Evolutionary conservation across 148 eudicot genomes (phyloP), one percentile per base, ranked within the genome.

Genomic region (Polygonum aviculare): DNA sequence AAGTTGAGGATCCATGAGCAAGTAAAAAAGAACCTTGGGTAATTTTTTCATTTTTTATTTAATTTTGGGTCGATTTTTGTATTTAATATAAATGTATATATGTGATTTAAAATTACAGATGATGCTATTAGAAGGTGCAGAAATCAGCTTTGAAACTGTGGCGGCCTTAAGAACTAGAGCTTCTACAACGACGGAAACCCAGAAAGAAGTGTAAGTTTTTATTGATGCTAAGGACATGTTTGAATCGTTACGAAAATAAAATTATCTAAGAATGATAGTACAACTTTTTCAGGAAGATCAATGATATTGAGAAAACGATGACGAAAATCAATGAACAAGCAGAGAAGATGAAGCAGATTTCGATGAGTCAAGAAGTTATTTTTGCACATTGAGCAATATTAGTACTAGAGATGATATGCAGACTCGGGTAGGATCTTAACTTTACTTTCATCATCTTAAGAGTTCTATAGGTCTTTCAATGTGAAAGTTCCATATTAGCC

Each of bases 151-250:
- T 48, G 98, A 89, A 78, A 93, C 94, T 18, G 94, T 93, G 59
- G 91, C 82, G 85, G 98, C 98, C 39, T 85, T 93, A 85, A 88
- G 98, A 84, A 88, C 94, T 50, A 97, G 97, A 74, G 98, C 98
- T 40, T 78, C 86, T 78, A 93, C 98, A 78, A 91, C 91, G 98
- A 91, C 88, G 79, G 91, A 91, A 44, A 90, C 91, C 91, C 98
- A 93, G 78, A 93, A 88, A 85, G 92, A 94, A 77, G 90, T 92
- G 97, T 91, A 81, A 82, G 97, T 12, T 48, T 26, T 26, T 26
- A 26, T 26, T 26, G 31, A 26, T 26, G 31, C 31, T 26, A 26
- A 26, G 31, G 31, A 26, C 31, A 26, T 26, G 31, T 26, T 26
- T 26, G 31, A 26, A 26, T 26, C 31, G 31, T 26, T 26, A 26